phyloP scores from a whole-genome alignment of 176 grass and related monocot genomes.

The Areca catechu region DNA sequence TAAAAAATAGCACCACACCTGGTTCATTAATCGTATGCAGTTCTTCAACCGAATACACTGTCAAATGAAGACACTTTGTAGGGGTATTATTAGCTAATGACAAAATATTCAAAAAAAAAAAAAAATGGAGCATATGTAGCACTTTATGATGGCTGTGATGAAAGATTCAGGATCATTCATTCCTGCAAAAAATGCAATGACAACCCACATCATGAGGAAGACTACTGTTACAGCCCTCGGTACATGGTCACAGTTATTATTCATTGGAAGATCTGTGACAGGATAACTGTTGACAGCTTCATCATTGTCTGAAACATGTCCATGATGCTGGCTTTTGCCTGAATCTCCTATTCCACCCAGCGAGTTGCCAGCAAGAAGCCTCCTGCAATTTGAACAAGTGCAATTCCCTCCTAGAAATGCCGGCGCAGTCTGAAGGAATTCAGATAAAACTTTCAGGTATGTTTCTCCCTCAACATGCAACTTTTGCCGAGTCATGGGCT shows the following conservation, averaged over 20 bases:
- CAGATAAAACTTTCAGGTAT: conserved; percentile 57
- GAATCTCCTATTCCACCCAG: conserved; percentile 24
- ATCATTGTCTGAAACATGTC: conserved; percentile 16
- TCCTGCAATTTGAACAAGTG: conserved; percentile 54
- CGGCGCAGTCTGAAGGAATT: conserved; percentile 56
- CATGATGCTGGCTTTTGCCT: conserved; percentile 29
- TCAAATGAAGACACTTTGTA: neutral
- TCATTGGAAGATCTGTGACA: conserved; percentile 29
- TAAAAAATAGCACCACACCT: too few species aligned
- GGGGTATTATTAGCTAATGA: neutral
- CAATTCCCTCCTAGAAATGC: conserved; percentile 72
- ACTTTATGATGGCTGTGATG: neutral
- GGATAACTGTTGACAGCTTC: conserved; percentile 16
- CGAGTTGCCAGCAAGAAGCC: conserved; percentile 20
- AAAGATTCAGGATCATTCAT: conserved; percentile 54
- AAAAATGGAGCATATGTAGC: neutral
- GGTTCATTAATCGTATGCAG: too few species aligned
- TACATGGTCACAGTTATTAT: conserved; percentile 47
- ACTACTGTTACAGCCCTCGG: conserved; percentile 49
- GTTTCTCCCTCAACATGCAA: conserved; percentile 65
- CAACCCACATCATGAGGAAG: conserved; percentile 75
- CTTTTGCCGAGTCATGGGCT: conserved; percentile 69
- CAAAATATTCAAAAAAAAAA: neutral
- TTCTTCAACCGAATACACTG: too few species aligned
- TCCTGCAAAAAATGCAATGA: conserved; percentile 56